phyloP scores from a whole-genome alignment of 2,329 filamentous ascomycete genomes.

The Cercospora sp. region DNA sequence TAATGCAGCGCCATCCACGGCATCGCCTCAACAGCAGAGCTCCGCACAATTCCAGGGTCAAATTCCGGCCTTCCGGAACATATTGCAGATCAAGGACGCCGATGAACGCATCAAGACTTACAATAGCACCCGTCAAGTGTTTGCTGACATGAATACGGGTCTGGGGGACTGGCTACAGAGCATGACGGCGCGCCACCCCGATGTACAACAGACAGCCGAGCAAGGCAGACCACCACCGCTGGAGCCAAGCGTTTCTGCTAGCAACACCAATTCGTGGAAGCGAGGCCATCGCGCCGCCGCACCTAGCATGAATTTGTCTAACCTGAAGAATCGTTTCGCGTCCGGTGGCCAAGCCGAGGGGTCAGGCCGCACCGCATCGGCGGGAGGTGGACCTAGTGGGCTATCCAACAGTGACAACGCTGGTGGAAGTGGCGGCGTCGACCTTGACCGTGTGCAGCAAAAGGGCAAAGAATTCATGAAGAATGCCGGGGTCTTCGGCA shows the following conservation, averaged over 20 bases:
- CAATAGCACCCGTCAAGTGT: conserved; percentile 69
- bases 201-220: conserved; percentile 46
- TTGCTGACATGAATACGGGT: conserved; percentile 72
- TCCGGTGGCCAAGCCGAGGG: conserved; percentile 14
- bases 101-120: conserved; percentile 72
- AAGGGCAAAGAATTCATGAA: conserved; percentile 90
- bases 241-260: conserved; percentile 18
- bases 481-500: conserved; percentile 70
- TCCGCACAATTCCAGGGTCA: conserved; percentile 33
- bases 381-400: conserved; percentile 25
- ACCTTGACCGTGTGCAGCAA: conserved; percentile 43
- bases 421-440: conserved; percentile 24
- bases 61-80: conserved; percentile 70
- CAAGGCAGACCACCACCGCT: conserved; percentile 23
- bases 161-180: conserved; percentile 62
- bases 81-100: conserved; percentile 66
- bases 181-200: conserved; percentile 54
- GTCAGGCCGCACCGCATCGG: conserved; percentile 13
- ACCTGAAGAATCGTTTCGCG: conserved; percentile 19
- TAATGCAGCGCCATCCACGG: conserved; percentile 14
- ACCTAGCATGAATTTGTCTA: conserved; percentile 14
- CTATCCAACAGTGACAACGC: conserved; percentile 31
- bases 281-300: conserved; percentile 18
- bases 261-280: conserved; percentile 19
- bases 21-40: conserved; percentile 17